Evolutionary conservation across 2,329 filamentous ascomycete species (phyloP).

Genomic region (Truncatella angustata): DNA sequence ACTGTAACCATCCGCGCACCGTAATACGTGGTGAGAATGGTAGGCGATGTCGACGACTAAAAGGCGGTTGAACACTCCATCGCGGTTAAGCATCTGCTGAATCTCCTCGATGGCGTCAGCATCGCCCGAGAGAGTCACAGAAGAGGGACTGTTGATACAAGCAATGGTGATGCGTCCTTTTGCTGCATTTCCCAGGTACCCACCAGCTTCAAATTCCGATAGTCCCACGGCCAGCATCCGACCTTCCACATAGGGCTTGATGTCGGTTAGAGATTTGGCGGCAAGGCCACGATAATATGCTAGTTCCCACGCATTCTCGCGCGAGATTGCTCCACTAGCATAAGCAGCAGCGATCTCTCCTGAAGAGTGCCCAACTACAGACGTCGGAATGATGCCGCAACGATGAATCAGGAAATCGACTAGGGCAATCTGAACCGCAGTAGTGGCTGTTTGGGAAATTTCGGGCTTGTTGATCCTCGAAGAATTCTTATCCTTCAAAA

Average conservation of each 20-base stretch:
- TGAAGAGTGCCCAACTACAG: slow-evolving; percentile 32
- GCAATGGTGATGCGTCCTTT: slow-evolving; percentile 15
- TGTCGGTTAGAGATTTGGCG: slow-evolving; percentile 9
- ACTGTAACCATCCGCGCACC: slow-evolving; percentile 23
- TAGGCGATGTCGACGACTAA: slow-evolving; percentile 20
- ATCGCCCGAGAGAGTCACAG: slow-evolving; percentile 23
- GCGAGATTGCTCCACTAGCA: slow-evolving; percentile 22
- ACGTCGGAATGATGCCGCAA: slow-evolving; percentile 21
- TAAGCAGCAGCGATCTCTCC: slow-evolving; percentile 34
- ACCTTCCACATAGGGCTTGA: slow-evolving; percentile 4
- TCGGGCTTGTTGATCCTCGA: slow-evolving; percentile 32
- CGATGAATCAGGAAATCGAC: slow-evolving; percentile 25
- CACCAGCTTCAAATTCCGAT: slow-evolving; percentile 7
- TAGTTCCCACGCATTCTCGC: slow-evolving; percentile 20
- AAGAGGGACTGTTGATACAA: slow-evolving; percentile 22
- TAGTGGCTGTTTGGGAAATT: slow-evolving; percentile 28
- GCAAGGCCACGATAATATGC: slow-evolving; percentile 21
- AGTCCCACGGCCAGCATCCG: slow-evolving; percentile 22
- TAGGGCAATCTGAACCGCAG: slow-evolving; percentile 28
- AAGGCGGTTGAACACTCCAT: slow-evolving; percentile 17
- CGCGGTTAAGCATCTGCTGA: slow-evolving; percentile 13
- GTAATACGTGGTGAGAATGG: slow-evolving; percentile 32
- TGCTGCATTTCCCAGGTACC: slow-evolving; percentile 13
- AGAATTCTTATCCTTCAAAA: slow-evolving; percentile 23
- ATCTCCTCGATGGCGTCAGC: slow-evolving; percentile 14